Percentiles rank a stretch among this genome's conserved stretches.
Conservation (phyloP, 257 asterid species). For the Nicotiana attenuata region DNA sequence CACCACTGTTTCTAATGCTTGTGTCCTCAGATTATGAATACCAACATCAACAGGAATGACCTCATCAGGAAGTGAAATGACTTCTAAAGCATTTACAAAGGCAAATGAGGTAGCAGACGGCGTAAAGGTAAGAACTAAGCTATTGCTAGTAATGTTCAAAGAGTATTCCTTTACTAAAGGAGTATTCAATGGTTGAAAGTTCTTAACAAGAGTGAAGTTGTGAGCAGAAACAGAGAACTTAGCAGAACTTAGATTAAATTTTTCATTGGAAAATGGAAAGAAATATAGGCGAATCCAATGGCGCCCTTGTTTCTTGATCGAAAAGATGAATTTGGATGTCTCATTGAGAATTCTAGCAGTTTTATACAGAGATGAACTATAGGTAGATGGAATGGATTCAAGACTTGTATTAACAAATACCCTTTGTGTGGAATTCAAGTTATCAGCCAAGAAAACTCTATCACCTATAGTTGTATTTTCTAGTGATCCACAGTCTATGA, state of each 20-base stretch:
- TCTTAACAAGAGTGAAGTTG: constrained; percentile 26
- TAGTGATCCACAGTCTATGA: constrained; percentile 36
- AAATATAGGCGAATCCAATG: constrained; percentile 36
- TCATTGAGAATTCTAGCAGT: constrained; percentile 36
- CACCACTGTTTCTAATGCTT: constrained; percentile 28
- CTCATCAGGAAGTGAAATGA: constrained; percentile 33
- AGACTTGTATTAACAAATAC: constrained; percentile 14
- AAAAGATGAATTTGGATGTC: constrained; percentile 15
- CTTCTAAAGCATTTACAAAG: constrained; percentile 33
- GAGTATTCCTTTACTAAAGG: constrained; percentile 30
- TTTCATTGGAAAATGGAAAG: constrained; percentile 24
- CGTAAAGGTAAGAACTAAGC: constrained; percentile 23
- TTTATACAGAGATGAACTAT: constrained; percentile 20
- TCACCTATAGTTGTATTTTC: constrained; percentile 20
- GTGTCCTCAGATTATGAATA: constrained; percentile 16
- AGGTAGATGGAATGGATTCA: constrained; percentile 19
- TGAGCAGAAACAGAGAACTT: constrained; percentile 34
- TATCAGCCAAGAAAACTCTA: constrained; percentile 36
- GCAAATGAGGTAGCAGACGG: constrained; percentile 32
- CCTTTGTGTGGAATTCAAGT: constrained; percentile 11
- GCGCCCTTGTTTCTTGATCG: constrained; percentile 30
- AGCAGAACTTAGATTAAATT: constrained; percentile 24
- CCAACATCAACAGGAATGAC: constrained; percentile 24
- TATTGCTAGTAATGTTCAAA: constrained; percentile 17
- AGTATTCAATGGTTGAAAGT: constrained; percentile 22